Base-by-base conservation (phyloP, 345 rosid genomes). In the Rhodamnia rubescens region DNA sequence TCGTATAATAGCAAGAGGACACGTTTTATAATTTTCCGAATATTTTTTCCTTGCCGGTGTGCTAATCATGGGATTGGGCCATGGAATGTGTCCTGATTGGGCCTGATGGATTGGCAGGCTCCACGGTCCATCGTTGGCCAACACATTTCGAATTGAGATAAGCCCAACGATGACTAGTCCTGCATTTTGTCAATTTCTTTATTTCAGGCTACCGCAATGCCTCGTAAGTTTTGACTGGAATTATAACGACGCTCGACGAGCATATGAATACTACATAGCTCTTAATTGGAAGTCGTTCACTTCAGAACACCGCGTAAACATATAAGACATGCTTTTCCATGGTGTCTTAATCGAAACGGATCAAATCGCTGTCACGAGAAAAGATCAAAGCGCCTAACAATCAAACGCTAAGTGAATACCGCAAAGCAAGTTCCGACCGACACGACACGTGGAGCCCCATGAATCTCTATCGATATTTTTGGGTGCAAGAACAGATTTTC, bases 251-350 rank as follows among this genome's bases (percentile, higher is more conserved):
- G 1, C 1, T 64, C 7, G 75, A 32, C 12, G 1, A 5, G 0
- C 3, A 0, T 64, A 1, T 1, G 0, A 8, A 11, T 8, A 7
- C 21, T 64, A 22, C 0, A 0, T 64, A 8, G 75, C 44, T 8
- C 6, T 29, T 5, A 0, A 0, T 29, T 29, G 16, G 42, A 64
- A 64, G 10, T 32, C 11, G 6, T 64, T 8, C 5, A 32, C 16
- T 64, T 32, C 9, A 32, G 6, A 14, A 64, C 44, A 29, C 4
- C 1, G 22, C 18, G 22, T 16, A 16, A 36, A 64, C 44, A 29
- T 16, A 32, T 0, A 1, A 15, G 8, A 32, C 8, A 0, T 16
- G 0, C 8, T 36, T 64, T 61, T 29, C 1, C 1, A 0, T 2
- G 40, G 5, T 2, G 22, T 29, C 16, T 42, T 29, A 29, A 64